Evolutionary conservation across 371 early-diverging fungal genomes (phyloP).

Genomic region (Fennellomyces sp.): DNA sequence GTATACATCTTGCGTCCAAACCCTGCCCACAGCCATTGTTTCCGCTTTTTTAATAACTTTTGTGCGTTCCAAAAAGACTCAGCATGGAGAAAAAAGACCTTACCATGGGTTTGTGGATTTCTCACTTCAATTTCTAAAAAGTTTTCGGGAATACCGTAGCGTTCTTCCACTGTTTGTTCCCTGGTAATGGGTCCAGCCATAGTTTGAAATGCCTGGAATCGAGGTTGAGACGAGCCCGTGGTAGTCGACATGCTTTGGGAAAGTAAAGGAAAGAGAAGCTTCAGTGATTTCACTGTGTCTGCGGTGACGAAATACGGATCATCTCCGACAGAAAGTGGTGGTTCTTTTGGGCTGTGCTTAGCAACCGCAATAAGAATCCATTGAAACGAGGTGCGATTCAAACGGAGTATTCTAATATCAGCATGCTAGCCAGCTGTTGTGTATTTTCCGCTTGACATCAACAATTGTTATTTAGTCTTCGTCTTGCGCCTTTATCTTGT

Average conservation of each 20-base stretch:
- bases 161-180: conserved; percentile 87
- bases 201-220: conserved; percentile 59
- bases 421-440: too few species aligned
- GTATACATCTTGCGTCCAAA: conserved; percentile 90
- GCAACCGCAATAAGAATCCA: too few species aligned
- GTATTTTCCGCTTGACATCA: too few species aligned
- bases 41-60: neutral
- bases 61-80: neutral
- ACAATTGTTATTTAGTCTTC: too few species aligned
- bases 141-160: conserved; percentile 95
- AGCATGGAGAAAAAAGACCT: too few species aligned
- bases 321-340: too few species aligned
- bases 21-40: conserved; percentile 71
- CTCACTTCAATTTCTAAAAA: conserved; percentile 95
- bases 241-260: conserved; percentile 12
- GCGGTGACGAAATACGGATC: too few species aligned
- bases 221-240: conserved; percentile 15
- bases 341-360: too few species aligned
- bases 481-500: too few species aligned
- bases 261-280: neutral
- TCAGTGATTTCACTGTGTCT: too few species aligned
- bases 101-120: conserved; percentile 90
- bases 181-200: conserved; percentile 62
- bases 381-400: too few species aligned
- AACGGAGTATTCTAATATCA: too few species aligned